Base-by-base conservation (phyloP, 768 basidiomycete species). In the Dentipellis fragilis region DNA sequence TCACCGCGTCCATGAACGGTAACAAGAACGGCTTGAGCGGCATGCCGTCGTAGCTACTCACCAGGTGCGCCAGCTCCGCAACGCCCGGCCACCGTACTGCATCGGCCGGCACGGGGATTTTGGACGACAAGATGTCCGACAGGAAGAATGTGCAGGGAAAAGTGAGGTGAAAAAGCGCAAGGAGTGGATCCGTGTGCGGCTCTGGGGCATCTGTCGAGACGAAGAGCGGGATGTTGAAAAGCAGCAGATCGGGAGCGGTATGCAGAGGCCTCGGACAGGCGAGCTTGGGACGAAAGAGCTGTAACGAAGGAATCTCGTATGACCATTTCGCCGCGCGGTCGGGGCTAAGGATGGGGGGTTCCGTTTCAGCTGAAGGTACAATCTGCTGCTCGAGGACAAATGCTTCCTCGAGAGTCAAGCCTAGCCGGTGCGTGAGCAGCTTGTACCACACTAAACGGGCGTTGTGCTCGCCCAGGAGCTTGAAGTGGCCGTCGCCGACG, bases 1-100 rank as follows among this genome's bases (percentile, higher is more conserved):
- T 77, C 70, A 88, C 72, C 6, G 83, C 86, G 64, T 90, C 88
- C 35, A 91, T 61, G 56, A 89, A 78, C 1, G 87, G 85, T 19
- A 78, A 62, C 10, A 87, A 56, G 59, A 80, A 78, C 14, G 58
- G 62, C 17, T 63, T 72, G 59, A 89, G 64, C 35, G 53, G 62
- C 23, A 79, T 65, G 2, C 77, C 76, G 59, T 86, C 85, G 40
- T 77, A 67, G 56, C 54, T 36, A 69, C 66, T 52, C 81, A 64
- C 10, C 62, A 58, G 21, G 59, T 63, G 34, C 68, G 59, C 52
- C 29, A 53, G 34, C 29, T 35, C 59, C 4, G 47, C 51, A 16
- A 60, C 50, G 37, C 54, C 59, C 11, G 50, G 35, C 29, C 29
- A 29, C 3, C 6, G 29, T 29, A 6, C 29, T 29, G 29, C 6